A percentile compares a stretch with the other conserved stretches of the same genome.
Conservation (phyloP, 148 eudicot genomes). For the Arbutus unedo region DNA sequence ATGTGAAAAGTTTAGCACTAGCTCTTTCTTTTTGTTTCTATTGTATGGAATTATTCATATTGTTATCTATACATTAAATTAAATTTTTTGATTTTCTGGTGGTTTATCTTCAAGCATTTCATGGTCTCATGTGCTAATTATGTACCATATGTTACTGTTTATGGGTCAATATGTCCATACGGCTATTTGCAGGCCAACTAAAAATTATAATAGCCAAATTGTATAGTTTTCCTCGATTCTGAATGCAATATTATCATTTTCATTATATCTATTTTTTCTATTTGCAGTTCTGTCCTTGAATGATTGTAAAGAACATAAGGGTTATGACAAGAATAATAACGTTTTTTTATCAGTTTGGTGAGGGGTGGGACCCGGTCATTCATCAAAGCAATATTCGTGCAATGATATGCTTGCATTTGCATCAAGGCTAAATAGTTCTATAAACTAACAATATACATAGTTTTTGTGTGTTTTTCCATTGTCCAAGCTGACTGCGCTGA, state of each 20-base stretch:
- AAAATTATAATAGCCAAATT: background rate
- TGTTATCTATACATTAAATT: background rate
- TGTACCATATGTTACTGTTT: background rate
- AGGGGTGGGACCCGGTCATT: background rate
- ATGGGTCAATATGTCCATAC: background rate
- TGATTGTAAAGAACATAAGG: background rate
- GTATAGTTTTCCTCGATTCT: background rate
- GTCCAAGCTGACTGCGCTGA: too few relatives aligned
- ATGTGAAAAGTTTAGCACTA: too few relatives aligned
- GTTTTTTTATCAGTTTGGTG: background rate
- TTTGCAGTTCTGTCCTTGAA: slow-evolving; percentile 1
- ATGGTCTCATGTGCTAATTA: background rate
- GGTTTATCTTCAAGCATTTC: background rate
- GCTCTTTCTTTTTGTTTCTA: too few relatives aligned
- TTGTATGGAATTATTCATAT: too few relatives aligned
- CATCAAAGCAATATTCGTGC: background rate
- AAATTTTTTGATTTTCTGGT: background rate
- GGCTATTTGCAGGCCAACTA: background rate
- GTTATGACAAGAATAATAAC: background rate
- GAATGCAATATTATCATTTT: too few relatives aligned
- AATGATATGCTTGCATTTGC: background rate
- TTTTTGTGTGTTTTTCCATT: background rate
- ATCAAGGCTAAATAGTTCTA: background rate
- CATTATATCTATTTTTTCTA: background rate
- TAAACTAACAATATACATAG: background rate